A percentile compares a stretch with the other conserved stretches of the same genome.
Conservation (phyloP, 768 basidiomycete species). For the Tylopilus intermedius region DNA sequence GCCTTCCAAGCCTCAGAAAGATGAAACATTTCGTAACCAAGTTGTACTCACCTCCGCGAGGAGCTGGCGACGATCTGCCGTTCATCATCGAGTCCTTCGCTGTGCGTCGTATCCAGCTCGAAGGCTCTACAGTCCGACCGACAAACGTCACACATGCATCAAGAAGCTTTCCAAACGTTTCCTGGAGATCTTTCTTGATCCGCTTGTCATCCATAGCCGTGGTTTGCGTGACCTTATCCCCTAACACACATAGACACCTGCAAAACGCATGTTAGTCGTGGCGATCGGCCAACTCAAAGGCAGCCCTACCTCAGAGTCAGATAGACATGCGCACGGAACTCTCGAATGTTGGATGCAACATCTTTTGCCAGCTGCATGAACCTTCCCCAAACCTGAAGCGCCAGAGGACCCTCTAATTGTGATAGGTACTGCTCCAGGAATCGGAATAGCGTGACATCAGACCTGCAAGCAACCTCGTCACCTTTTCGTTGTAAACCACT, state of each 20-base stretch:
- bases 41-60: slow-evolving; percentile 43
- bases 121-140: slow-evolving; percentile 67
- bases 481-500: neutral
- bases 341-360: slow-evolving; percentile 55
- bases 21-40: neutral
- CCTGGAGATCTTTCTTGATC: slow-evolving; percentile 88
- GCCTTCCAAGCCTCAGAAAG: neutral
- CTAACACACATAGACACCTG: slow-evolving; percentile 73
- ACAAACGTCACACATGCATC: slow-evolving; percentile 74
- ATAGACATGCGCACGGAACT: slow-evolving; percentile 69
- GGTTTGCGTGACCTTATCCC: slow-evolving; percentile 83
- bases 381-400: slow-evolving; percentile 86
- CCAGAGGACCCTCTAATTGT: slow-evolving; percentile 84
- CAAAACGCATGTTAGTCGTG: slow-evolving; percentile 6
- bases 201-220: slow-evolving; percentile 87
- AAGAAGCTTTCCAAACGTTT: slow-evolving; percentile 79
- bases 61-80: slow-evolving; percentile 68
- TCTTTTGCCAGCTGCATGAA: slow-evolving; percentile 78
- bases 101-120: slow-evolving; percentile 72
- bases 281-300: neutral
- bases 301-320: slow-evolving; percentile 60
- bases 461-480: slow-evolving; percentile 40
- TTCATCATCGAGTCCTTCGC: slow-evolving; percentile 62
- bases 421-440: slow-evolving; percentile 86
- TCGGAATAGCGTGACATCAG: slow-evolving; percentile 67